These are phyloP conservation scores for Helicostylum pulchrum DNA, from an alignment of 192 early-diverging fungal species.

Conservation along the genomic window DNA sequence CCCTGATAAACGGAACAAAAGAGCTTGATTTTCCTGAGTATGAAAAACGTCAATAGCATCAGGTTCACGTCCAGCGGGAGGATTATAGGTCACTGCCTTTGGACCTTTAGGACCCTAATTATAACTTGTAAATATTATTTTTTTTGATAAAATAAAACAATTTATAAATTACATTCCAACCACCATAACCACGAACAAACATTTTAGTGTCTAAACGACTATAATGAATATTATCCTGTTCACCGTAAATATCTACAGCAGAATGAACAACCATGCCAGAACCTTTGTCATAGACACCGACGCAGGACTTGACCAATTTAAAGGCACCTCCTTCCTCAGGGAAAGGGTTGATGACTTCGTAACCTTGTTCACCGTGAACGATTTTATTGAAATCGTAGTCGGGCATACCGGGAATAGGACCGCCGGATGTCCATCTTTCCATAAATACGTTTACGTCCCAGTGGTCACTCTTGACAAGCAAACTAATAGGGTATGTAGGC, in stretches of 20 bases:
- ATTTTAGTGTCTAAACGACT: constrained; percentile 47
- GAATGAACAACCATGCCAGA: constrained; percentile 68
- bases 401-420: constrained; percentile 57
- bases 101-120: constrained; percentile 74
- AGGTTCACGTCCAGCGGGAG: constrained; percentile 54
- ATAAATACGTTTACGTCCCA: constrained; percentile 58
- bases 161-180: constrained; percentile 49
- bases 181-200: constrained; percentile 70
- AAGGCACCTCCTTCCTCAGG: constrained; percentile 58
- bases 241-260: constrained; percentile 50
- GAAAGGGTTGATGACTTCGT: constrained; percentile 57
- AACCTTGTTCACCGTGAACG: constrained; percentile 72
- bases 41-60: constrained; percentile 48
- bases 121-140: too few relatives aligned
- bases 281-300: constrained; percentile 74
- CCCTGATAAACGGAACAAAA: constrained; percentile 73
- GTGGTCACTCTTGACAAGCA: constrained; percentile 53
- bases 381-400: constrained; percentile 63
- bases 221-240: constrained; percentile 33
- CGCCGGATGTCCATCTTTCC: constrained; percentile 29
- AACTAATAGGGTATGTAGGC: constrained; percentile 68
- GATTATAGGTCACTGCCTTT: constrained; percentile 43
- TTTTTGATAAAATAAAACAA: too few relatives aligned
- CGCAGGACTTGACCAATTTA: constrained; percentile 47
- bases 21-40: constrained; percentile 55